Percentiles rank a stretch among this genome's conserved stretches.
phyloP scores from a whole-genome alignment of 2,329 filamentous ascomycete species.

The Apiospora pterosperma region DNA sequence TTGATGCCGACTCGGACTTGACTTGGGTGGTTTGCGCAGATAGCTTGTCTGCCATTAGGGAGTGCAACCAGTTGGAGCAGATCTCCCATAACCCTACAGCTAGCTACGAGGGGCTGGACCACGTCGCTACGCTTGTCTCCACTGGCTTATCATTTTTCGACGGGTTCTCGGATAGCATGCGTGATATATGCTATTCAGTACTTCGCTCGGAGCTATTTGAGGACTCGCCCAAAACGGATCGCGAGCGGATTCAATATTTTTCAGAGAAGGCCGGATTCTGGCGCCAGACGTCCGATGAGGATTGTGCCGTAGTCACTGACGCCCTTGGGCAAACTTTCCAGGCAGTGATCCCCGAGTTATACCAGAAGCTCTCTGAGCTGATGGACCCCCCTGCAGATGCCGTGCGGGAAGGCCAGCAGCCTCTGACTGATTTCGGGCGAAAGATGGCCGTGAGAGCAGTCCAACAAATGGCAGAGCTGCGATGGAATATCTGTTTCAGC shows the following conservation, averaged over 20 bases:
- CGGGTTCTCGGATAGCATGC: slow-evolving; percentile 65
- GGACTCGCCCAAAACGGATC: slow-evolving; percentile 65
- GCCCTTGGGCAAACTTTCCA: slow-evolving; percentile 64
- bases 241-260: slow-evolving; percentile 73
- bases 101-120: slow-evolving; percentile 40
- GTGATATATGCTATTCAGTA: slow-evolving; percentile 63
- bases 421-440: slow-evolving; percentile 72
- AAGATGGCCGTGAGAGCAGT: slow-evolving; percentile 72
- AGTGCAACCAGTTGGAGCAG: slow-evolving; percentile 74
- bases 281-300: slow-evolving; percentile 77
- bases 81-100: slow-evolving; percentile 68
- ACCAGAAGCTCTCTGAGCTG: slow-evolving; percentile 47
- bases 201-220: slow-evolving; percentile 72
- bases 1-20: slow-evolving; percentile 67
- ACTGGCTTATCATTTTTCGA: slow-evolving; percentile 69
- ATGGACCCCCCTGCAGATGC: slow-evolving; percentile 43
- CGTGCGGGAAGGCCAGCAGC: slow-evolving; percentile 33
- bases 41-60: slow-evolving; percentile 72
- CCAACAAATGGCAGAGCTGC: slow-evolving; percentile 72
- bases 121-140: slow-evolving; percentile 59
- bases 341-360: slow-evolving; percentile 53
- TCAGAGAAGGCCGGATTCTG: slow-evolving; percentile 77
- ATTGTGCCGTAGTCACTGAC: slow-evolving; percentile 66
- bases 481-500: slow-evolving; percentile 74
- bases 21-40: slow-evolving; percentile 86